Evolutionary conservation across 2,329 filamentous ascomycete genomes (phyloP).

Genomic region (Calonectria pteridis): DNA sequence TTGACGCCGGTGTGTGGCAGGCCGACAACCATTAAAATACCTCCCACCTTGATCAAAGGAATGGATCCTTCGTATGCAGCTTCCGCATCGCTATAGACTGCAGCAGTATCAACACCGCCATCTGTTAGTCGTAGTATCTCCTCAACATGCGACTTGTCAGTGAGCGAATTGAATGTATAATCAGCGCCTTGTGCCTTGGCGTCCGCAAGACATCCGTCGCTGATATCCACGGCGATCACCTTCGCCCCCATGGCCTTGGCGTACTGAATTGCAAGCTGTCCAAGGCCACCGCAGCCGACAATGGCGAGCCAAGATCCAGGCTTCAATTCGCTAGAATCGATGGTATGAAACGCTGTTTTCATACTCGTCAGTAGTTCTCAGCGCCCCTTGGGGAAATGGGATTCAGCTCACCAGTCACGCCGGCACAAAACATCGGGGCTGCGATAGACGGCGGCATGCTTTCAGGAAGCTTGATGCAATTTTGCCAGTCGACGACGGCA

Average conservation of each 20-base stretch:
- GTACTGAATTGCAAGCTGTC: slow-evolving; percentile 2
- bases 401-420: neutral
- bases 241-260: neutral
- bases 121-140: neutral
- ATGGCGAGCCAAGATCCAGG: neutral
- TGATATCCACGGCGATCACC: neutral
- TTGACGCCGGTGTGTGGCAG: neutral
- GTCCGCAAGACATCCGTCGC: neutral
- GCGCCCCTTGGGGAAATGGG: fast-evolving
- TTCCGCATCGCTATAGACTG: neutral
- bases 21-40: neutral
- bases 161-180: neutral
- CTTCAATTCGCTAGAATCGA: neutral
- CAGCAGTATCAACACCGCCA: neutral
- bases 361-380: neutral
- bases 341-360: neutral
- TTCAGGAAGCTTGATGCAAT: neutral
- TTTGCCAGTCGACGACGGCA: neutral
- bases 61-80: neutral
- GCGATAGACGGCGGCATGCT: neutral
- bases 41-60: neutral
- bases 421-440: neutral
- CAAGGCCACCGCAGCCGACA: neutral
- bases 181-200: neutral
- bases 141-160: neutral